Evolutionary conservation across 2,329 filamentous ascomycete species (phyloP), one percentile per base, ranked within the genome.

Genomic region (Aspergillus brunneoviolaceus): DNA sequence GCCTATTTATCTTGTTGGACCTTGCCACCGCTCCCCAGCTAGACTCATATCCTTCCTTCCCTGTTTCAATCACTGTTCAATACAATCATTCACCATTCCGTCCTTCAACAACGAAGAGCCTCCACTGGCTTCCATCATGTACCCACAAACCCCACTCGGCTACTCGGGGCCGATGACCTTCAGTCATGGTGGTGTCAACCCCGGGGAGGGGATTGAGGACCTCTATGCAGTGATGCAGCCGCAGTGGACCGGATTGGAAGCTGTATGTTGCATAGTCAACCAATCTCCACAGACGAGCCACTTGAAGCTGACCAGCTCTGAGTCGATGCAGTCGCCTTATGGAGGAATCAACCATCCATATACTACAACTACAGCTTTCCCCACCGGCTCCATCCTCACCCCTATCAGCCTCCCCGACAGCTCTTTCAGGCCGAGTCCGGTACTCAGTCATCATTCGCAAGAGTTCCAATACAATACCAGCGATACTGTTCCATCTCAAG

Each of bases 371-470:
- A 56, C 67, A 35, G 52, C 70, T 33, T 73, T 71, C 49, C 69
- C 68, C 59, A 59, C 72, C 45, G 58, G 63, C 19, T 62, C 67
- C 56, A 67, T 76, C 49, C 64, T 77, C 47, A 78, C 76, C 4
- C 76, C 77, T 33, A 72, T 77, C 64, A 77, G 76, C 57, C 69
- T 78, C 14, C 69, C 74, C 3, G 74, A 76, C 58, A 73, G 59
- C 64, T 69, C 72, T 35, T 74, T 74, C 16, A 65, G 68, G 53
- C 69, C 72, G 3, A 77, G 74, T 52, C 74, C 76, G 31, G 71
- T 69, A 14, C 61, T 76, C 57, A 75, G 71, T 57, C 70, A 75
- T 52, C 74, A 74, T 42, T 75, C 74, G 16, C 74, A 72, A 60
- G 76, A 77, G 16, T 74, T 73, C 51, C 69, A 69, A 31, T 77